Percentiles rank a stretch among this genome's conserved stretches.
Conservation (phyloP, 345 rosid genomes). For the Hibiscus tridactylites region DNA sequence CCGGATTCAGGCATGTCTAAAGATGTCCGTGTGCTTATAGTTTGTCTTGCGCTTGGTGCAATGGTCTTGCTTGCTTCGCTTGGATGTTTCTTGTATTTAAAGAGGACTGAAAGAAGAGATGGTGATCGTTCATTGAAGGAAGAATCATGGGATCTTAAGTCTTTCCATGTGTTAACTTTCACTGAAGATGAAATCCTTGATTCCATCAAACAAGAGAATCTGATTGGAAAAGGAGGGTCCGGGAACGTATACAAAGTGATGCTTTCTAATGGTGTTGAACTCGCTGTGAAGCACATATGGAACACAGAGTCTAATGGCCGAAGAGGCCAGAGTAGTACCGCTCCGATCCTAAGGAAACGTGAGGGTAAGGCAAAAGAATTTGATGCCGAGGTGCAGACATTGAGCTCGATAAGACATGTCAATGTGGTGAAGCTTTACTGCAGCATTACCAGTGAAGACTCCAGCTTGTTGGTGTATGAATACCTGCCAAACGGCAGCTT, state of each 20-base stretch:
- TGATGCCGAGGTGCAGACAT: conserved; percentile 70
- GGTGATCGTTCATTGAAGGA: conserved; percentile 42
- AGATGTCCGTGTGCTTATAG: conserved; percentile 31
- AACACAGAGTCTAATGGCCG: conserved; percentile 22
- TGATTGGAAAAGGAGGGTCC: conserved; percentile 84
- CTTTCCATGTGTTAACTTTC: conserved; percentile 62
- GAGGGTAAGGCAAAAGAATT: conserved; percentile 50
- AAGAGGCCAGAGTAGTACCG: conserved; percentile 24
- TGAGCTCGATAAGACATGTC: conserved; percentile 86
- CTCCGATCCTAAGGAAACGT: conserved; percentile 52
- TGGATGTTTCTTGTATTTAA: conserved; percentile 41
- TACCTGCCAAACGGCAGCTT: conserved; percentile 90
- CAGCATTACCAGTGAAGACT: conserved; percentile 86
- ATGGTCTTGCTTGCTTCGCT: conserved; percentile 39
- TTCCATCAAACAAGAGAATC: conserved; percentile 74
- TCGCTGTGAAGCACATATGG: conserved; percentile 82
- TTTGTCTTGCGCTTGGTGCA: conserved; percentile 44
- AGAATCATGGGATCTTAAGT: conserved; percentile 75
- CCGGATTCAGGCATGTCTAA: conserved; percentile 32
- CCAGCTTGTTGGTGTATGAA: conserved; percentile 85
- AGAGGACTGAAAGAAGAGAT: conserved; percentile 40
- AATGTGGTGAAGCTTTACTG: conserved; percentile 91
- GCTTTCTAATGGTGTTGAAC: conserved; percentile 54
- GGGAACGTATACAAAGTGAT: conserved; percentile 75
- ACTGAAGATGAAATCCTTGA: conserved; percentile 76